phyloP scores from a whole-genome alignment of 768 basidiomycete genomes.

The Phlebiopsis flavidoalba region DNA sequence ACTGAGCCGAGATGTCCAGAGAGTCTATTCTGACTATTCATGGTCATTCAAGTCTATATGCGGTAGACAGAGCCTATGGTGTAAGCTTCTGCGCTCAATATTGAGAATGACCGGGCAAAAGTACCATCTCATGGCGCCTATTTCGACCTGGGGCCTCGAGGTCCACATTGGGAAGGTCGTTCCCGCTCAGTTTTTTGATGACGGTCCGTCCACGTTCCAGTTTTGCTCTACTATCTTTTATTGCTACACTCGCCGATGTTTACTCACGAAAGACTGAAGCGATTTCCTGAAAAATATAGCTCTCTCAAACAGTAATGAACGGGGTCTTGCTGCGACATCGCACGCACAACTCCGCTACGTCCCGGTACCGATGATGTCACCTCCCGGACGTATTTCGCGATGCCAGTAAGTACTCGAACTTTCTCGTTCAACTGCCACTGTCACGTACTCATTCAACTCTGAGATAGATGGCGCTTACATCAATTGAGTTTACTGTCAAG shows the following conservation, averaged over 20 bases:
- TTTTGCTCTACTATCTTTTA: too few relatives aligned
- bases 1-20: background rate
- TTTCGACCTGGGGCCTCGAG: too few relatives aligned
- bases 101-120: background rate
- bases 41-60: background rate
- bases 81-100: background rate
- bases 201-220: too few relatives aligned
- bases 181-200: too few relatives aligned
- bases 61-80: background rate
- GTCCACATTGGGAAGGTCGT: too few relatives aligned
- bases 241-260: too few relatives aligned
- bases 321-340: too few relatives aligned
- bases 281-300: too few relatives aligned
- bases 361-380: background rate
- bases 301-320: too few relatives aligned
- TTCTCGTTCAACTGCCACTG: background rate
- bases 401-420: background rate
- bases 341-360: background rate
- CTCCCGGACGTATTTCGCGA: background rate
- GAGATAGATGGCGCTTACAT: conserved; percentile 4
- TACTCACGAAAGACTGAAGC: too few relatives aligned
- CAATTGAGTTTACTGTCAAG: conserved; percentile 7
- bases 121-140: background rate
- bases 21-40: background rate
- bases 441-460: background rate